phyloP scores from a whole-genome alignment of 2,329 filamentous ascomycete species.

The Apiospora marii region DNA sequence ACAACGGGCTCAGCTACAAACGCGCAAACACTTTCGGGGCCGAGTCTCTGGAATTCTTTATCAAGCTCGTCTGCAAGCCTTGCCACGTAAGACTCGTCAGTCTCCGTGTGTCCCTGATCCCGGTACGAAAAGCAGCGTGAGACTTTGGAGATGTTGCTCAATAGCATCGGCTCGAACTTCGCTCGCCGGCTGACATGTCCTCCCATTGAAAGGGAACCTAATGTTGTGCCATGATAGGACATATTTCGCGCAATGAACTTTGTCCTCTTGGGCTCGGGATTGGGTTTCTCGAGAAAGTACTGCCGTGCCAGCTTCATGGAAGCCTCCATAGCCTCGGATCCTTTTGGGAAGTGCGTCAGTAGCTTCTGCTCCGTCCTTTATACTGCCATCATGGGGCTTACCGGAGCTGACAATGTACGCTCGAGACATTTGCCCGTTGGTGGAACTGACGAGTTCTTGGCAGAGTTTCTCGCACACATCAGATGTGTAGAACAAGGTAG shows the following conservation, averaged over 20 bases:
- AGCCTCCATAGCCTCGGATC: slow-evolving; percentile 70
- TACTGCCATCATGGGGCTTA: slow-evolving; percentile 31
- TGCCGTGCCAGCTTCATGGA: slow-evolving; percentile 69
- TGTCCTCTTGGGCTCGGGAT: slow-evolving; percentile 61
- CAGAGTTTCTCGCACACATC: slow-evolving; percentile 50
- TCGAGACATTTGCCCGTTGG: slow-evolving; percentile 43
- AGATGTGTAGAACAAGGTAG: slow-evolving; percentile 52
- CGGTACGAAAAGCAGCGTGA: slow-evolving; percentile 74
- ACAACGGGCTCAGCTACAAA: slow-evolving; percentile 79
- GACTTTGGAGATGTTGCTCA: slow-evolving; percentile 64
- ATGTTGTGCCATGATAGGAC: slow-evolving; percentile 77
- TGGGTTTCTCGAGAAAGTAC: slow-evolving; percentile 62
- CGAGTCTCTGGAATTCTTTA: slow-evolving; percentile 68
- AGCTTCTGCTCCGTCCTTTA: background rate
- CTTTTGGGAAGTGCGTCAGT: slow-evolving; percentile 40
- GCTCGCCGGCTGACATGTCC: slow-evolving; percentile 67
- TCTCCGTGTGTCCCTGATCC: slow-evolving; percentile 58
- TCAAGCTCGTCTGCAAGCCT: slow-evolving; percentile 72
- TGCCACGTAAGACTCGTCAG: slow-evolving; percentile 64
- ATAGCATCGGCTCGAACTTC: slow-evolving; percentile 69
- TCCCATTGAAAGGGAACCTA: slow-evolving; percentile 71
- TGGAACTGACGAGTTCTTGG: slow-evolving; percentile 37
- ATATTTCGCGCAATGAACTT: slow-evolving; percentile 72
- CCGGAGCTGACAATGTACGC: slow-evolving; percentile 47
- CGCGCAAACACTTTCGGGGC: slow-evolving; percentile 71